Evolutionary conservation across 2,329 filamentous ascomycete species (phyloP), one percentile per base, ranked within the genome.

Genomic region (Alternaria sp.): DNA sequence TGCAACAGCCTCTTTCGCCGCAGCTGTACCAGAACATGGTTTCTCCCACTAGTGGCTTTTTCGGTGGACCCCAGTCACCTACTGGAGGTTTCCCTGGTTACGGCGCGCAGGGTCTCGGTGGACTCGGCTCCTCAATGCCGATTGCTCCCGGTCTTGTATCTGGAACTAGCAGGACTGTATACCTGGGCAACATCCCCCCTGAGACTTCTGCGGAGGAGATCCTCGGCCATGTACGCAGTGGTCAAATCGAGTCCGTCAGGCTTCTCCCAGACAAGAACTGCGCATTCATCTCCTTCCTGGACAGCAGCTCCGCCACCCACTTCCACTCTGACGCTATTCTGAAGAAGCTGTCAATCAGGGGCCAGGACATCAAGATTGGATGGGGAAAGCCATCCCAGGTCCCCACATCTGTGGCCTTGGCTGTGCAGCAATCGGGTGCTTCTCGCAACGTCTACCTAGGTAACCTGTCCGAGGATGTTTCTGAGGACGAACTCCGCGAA

Each of bases 281-380:
- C 78, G 96, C 96, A 62, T 99, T 99, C 86, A 98, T 99, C 79
- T 99, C 96, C 8, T 99, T 99, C 85, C 86, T 99, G 69, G 96
- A 99, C 77, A 93, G 94, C 74, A 97, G 94, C 83, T 97, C 96
- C 28, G 96, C 96, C 60, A 98, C 95, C 21, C 96, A 99, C 80
- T 99, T 99, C 84, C 96, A 99, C 85, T 99, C 96, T 19, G 96
- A 99, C 86, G 96, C 96, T 72, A 99, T 99, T 83, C 88, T 99
- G 87, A 99, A 99, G 87, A 99, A 98, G 87, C 89, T 99, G 79
- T 94, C 94, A 74, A 97, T 99, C 84, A 94, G 97, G 83, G 95
- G 95, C 25, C 96, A 98, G 84, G 96, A 99, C 80, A 97, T 99
- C 85, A 99, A 99, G 86, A 94, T 99, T 74, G 96, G 96, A 67